phyloP scores from a whole-genome alignment of 148 eudicot species.

The Euryodendron excelsum region DNA sequence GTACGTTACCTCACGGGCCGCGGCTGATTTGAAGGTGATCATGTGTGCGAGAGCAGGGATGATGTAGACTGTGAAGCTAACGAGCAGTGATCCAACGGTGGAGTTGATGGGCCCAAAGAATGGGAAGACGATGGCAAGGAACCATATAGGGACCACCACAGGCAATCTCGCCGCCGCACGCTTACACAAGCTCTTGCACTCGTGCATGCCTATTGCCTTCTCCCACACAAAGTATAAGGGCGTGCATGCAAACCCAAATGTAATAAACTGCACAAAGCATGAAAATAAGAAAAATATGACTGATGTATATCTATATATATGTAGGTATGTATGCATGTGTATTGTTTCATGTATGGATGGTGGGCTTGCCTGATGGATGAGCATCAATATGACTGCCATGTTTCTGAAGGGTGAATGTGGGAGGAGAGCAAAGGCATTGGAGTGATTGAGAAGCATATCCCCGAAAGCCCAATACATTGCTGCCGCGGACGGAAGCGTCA shows the following conservation, averaged over 20 bases:
- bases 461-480: conserved; percentile 96
- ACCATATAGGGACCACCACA: conserved; percentile 87
- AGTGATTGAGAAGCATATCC: conserved; percentile 76
- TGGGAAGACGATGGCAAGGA: conserved; percentile 82
- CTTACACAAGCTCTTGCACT: conserved; percentile 87
- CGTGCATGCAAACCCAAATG: conserved; percentile 92
- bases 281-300: too few relatives aligned
- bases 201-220: conserved; percentile 84
- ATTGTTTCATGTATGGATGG: too few relatives aligned
- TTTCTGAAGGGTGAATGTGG: conserved; percentile 72
- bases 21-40: conserved; percentile 71
- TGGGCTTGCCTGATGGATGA: conserved; percentile 72
- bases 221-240: conserved; percentile 92
- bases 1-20: conserved; percentile 66
- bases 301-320: too few relatives aligned
- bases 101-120: conserved; percentile 95
- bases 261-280: conserved; percentile 66
- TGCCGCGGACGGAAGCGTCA: conserved; percentile 81
- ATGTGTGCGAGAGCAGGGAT: conserved; percentile 86
- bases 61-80: conserved; percentile 89
- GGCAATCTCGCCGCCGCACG: conserved; percentile 82
- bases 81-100: conserved; percentile 80
- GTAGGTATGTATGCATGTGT: too few relatives aligned
- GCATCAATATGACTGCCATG: conserved; percentile 93
- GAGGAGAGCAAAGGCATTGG: conserved; percentile 87